phyloP scores from a whole-genome alignment of 164 flowering plant species.

The Umbellularia californica region DNA sequence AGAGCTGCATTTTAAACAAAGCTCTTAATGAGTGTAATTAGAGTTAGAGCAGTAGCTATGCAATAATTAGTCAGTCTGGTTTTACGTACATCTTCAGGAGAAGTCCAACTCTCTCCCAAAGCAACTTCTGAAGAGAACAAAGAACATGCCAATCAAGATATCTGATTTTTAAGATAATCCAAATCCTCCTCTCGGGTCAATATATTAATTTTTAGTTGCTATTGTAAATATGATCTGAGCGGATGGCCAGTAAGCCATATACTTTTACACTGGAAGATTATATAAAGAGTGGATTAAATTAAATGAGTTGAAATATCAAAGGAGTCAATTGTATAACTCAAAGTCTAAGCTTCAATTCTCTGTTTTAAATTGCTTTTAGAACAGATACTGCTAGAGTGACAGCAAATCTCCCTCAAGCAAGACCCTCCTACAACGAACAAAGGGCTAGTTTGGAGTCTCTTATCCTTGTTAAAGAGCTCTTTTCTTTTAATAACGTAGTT shows the following conservation, averaged over 20 bases:
- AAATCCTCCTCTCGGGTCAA: neutral
- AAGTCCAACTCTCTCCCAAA: conserved; percentile 92
- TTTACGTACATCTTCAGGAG: conserved; percentile 79
- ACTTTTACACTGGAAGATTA: neutral
- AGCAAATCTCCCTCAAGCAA: conserved; percentile 87
- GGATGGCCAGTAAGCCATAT: neutral
- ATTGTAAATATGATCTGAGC: neutral
- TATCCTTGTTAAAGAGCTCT: conserved; percentile 45
- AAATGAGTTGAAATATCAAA: neutral
- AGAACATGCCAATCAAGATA: neutral
- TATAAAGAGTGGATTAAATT: neutral
- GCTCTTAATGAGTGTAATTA: neutral
- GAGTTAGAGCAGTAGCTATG: too few species aligned
- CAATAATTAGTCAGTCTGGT: neutral
- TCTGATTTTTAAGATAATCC: neutral
- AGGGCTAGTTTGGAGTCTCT: conserved; percentile 61
- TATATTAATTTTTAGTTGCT: neutral
- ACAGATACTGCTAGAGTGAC: conserved; percentile 61
- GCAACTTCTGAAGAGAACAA: conserved; percentile 48
- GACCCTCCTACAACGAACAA: conserved; percentile 82
- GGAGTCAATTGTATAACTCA: conserved; percentile 47
- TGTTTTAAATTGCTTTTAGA: conserved; percentile 57
- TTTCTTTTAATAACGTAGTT: conserved; percentile 44
- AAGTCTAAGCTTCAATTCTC: conserved; percentile 62
- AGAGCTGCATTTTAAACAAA: conserved; percentile 37